Evolutionary conservation across 2,329 filamentous ascomycete species (phyloP).

Genomic region (Aureobasidium sp.): DNA sequence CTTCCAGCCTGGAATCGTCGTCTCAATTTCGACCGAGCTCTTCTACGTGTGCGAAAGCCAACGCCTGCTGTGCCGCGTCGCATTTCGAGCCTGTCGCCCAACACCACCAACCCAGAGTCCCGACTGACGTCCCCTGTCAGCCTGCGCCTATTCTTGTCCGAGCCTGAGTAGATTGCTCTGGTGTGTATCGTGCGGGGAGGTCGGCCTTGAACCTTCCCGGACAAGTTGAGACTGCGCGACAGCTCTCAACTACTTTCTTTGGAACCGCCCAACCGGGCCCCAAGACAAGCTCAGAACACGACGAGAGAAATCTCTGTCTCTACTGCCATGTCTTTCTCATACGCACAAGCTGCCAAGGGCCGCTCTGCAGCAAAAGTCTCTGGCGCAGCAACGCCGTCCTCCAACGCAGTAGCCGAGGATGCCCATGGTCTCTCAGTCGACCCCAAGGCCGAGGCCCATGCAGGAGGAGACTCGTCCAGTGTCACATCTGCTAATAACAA

Average conservation of each 20-base stretch:
- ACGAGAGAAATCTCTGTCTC: slow-evolving; percentile 49
- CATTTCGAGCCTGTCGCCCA: neutral
- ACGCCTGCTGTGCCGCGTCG: slow-evolving; percentile 3
- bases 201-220: slow-evolving; percentile 14
- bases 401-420: slow-evolving; percentile 31
- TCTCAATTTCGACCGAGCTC: neutral
- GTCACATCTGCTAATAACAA: slow-evolving; percentile 49
- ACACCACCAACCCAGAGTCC: neutral
- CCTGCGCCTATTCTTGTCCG: neutral
- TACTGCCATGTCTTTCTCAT: slow-evolving; percentile 57
- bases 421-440: slow-evolving; percentile 30
- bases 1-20: neutral
- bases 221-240: slow-evolving; percentile 13
- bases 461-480: slow-evolving; percentile 22
- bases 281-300: slow-evolving; percentile 77
- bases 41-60: slow-evolving; percentile 4
- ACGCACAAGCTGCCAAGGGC: slow-evolving; percentile 91
- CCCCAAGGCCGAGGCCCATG: slow-evolving; percentile 23
- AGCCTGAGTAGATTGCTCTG: neutral
- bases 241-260: slow-evolving; percentile 14
- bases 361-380: slow-evolving; percentile 45
- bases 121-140: slow-evolving; percentile 6
- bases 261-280: neutral
- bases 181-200: slow-evolving; percentile 15
- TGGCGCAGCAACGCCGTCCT: slow-evolving; percentile 37